phyloP scores from a whole-genome alignment of 2,329 filamentous ascomycete species.

The Calycina herbarum region DNA sequence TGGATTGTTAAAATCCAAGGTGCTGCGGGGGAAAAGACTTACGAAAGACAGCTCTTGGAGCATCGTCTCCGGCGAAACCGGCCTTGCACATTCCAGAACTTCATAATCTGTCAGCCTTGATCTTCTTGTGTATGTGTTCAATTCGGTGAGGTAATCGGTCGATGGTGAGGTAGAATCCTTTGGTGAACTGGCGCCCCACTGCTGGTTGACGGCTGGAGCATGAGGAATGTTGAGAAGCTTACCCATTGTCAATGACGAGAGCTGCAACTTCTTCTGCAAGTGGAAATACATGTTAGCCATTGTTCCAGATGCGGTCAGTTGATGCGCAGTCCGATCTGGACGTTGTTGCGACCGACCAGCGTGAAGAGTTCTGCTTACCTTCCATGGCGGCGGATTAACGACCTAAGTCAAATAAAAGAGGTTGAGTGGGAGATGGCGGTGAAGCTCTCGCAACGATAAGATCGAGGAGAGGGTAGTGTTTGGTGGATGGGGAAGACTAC shows the following conservation, averaged over 20 bases:
- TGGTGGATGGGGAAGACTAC: constrained; percentile 30
- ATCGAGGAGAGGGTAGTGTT: constrained; percentile 22
- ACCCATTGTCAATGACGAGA: constrained; percentile 99
- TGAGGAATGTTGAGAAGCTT: constrained; percentile 57
- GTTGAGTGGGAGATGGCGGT: constrained; percentile 34
- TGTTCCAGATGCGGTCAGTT: constrained; percentile 20
- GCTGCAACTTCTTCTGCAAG: constrained; percentile 97
- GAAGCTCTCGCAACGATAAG: constrained; percentile 33
- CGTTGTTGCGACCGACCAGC: constrained; percentile 9
- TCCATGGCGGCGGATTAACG: constrained; percentile 42
- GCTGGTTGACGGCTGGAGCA: constrained; percentile 20
- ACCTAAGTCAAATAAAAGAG: constrained; percentile 36
- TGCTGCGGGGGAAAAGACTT: constrained; percentile 57
- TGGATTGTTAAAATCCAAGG: constrained; percentile 1
- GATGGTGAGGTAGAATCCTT: constrained; percentile 13
- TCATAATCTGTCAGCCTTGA: constrained; percentile 36
- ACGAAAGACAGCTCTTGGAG: constrained; percentile 99
- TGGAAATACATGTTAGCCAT: constrained; percentile 30
- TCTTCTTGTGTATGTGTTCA: constrained; percentile 15
- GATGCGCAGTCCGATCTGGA: constrained; percentile 21
- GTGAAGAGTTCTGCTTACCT: constrained; percentile 37
- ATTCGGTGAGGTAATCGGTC: constrained; percentile 15
- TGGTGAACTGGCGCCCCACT: constrained; percentile 29
- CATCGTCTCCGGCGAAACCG: constrained; percentile 99
- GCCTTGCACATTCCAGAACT: constrained; percentile 99